Conservation (phyloP, 192 early-diverging fungal species). For the Cetraspora pellucida region DNA sequence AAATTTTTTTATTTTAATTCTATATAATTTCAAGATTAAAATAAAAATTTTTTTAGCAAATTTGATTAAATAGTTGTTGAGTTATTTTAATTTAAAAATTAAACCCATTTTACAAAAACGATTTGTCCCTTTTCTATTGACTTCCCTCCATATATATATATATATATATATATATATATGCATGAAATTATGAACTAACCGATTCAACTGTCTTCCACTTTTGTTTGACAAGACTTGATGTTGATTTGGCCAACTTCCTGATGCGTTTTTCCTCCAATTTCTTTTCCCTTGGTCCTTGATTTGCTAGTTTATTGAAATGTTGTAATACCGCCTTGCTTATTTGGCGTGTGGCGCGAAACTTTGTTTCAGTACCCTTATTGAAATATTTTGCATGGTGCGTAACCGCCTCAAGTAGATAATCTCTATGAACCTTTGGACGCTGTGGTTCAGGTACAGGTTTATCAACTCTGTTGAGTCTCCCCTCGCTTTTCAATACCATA, state of each 20-base stretch:
- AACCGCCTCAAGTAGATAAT: conserved; percentile 50
- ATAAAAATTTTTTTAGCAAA: too few species aligned
- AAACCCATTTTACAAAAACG: too few species aligned
- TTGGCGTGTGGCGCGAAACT: conserved; percentile 47
- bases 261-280: conserved; percentile 49
- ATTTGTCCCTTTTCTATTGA: too few species aligned
- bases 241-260: conserved; percentile 64
- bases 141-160: neutral
- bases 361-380: conserved; percentile 45
- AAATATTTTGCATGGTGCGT: conserved; percentile 43
- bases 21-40: too few species aligned
- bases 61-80: too few species aligned
- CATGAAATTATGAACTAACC: conserved; percentile 43
- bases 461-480: conserved; percentile 43
- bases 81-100: too few species aligned
- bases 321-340: conserved; percentile 54
- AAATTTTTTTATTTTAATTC: too few species aligned
- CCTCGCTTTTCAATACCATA: conserved; percentile 44
- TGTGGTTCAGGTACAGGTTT: conserved; percentile 45
- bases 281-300: conserved; percentile 52
- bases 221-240: conserved; percentile 64
- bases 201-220: conserved; percentile 72
- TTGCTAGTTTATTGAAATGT: conserved; percentile 60
- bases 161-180: neutral
- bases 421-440: conserved; percentile 44